Evolutionary conservation across 441 rosid genomes (phyloP), one percentile per base, ranked within the genome.

Genomic region (Eugenia klotzschiana): DNA sequence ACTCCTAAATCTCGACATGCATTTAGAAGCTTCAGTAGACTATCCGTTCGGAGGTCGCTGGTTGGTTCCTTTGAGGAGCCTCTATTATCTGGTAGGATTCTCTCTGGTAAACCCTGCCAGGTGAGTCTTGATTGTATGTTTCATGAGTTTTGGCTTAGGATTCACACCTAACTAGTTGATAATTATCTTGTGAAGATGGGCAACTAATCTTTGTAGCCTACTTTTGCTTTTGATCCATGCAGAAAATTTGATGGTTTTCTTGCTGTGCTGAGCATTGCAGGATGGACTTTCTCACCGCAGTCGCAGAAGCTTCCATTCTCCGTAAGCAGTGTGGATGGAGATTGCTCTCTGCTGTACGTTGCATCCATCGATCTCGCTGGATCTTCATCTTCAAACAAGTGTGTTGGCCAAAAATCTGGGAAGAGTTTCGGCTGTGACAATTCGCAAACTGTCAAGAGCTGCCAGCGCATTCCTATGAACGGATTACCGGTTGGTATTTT

Each of bases 21-120:
- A 81, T 14, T 80, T 80, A 93, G 95, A 87, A 91, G 98, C 89
- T 91, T 94, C 87, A 92, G 95, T 87, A 93, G 96, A 82, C 93
- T 90, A 54, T 92, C 97, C 46, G 89, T 93, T 77, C 89, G 94
- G 87, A 92, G 98, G 89, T 93, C 99, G 84, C 87, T 96, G 92
- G 95, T 96, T 86, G 99, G 99, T 91, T 96, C 99, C 43, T 96
- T 96, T 82, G 99, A 96, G 91, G 99, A 96, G 91, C 95, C 99
- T 43, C 83, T 96, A 27, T 86, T 96, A 85, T 95, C 98, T 83
- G 99, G 99, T 56, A 89, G 98, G 85, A 87, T 93, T 84, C 88
- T 92, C 81, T 93, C 93, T 79, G 97, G 95, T 83, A 87, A 88
- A 85, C 85, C 86, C 50, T 87, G 90, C 86, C 95, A 93, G 98